Base-by-base conservation (phyloP, 2,329 filamentous ascomycete species). In the Incumbomyces delicatus region DNA sequence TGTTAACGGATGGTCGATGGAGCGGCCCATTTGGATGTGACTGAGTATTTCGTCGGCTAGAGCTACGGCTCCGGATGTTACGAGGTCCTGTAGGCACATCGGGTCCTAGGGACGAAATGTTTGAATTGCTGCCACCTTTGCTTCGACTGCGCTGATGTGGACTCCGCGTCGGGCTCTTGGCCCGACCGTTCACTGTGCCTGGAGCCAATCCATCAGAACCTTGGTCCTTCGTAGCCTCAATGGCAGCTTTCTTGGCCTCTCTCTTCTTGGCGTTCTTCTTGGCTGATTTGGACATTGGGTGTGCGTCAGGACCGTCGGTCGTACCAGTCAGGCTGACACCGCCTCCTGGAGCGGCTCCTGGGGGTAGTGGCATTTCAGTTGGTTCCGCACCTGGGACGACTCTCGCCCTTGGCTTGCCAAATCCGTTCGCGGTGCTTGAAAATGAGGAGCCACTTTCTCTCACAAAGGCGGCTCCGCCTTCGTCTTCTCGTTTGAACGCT, bases 231-330 rank as follows among this genome's bases (percentile, higher is more conserved):
- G 77, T 79, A 14, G 87, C 85, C 5, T 73, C 77, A 39, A 92
- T 88, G 63, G 89, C 92, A 43, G 78, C 78, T 70, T 95, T 96
- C 75, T 94, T 95, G 56, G 86, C 86, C 57, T 86, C 83, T 38
- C 92, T 80, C 78, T 96, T 96, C 79, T 96, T 96, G 79, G 96
- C 96, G 70, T 95, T 95, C 77, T 95, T 95, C 58, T 87, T 72
- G 11, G 85, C 88, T 45, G 84, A 80, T 70, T 92, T 94, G 52
- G 85, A 89, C 51, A 92, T 65, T 57, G 77, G 81, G 50, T 87
- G 84, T 37, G 63, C 76, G 36, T 81, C 70, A 67, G 82, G 65
- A 53, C 70, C 76, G 31, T 76, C 72, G 50, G 75, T 78, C 12
- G 83, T 79, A 4, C 77, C 76, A 20, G 81, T 79, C 38, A 85